Base-by-base conservation (phyloP, 1,139 yeast species). In the Suzukiozyma palmioleophila region DNA sequence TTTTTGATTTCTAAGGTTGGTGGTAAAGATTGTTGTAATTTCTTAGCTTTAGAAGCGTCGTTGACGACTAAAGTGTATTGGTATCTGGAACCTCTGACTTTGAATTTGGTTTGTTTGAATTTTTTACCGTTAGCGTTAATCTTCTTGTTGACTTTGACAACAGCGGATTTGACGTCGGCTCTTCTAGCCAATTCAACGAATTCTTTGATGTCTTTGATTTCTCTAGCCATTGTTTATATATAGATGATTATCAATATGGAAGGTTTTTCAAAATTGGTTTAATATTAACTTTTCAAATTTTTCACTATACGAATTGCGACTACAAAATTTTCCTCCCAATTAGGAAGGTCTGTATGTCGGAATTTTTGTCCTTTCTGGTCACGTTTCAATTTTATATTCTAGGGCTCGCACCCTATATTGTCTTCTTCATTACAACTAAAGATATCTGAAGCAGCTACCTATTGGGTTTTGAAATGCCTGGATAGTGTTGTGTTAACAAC, bases 161-260 rank as follows among this genome's bases (percentile, higher is more conserved):
- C 84, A 60, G 95, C 96, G 53, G 86, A 74, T 76, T 81, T 81
- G 70, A 92, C 90, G 81, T 90, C 98, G 65, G 90, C 79, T 82
- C 97, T 84, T 80, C 95, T 87, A 69, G 97, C 90, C 73, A 89
- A 84, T 77, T 88, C 96, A 73, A 92, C 90, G 80, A 92, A 89
- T 77, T 86, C 87, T 79, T 92, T 92, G 79, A 92, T 89, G 75
- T 90, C 97, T 69, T 87, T 86, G 69, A 90, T 84, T 83, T 90
- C 95, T 63, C 64, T 69, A 38, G 52, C 52, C 52, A 49, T 49
- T 40, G 39, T 45, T 41, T 33, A 26, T 39, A 28, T 32, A 26
- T 39, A 71, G 65, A 59, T 58, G 56, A 57, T 62, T 57, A 57
- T 37, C 31, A 28, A 28, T 28, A n/a, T n/a, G 14, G 15, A 28